phyloP scores from a whole-genome alignment of 2,329 filamentous ascomycete genomes.

The Metarhizium album region DNA sequence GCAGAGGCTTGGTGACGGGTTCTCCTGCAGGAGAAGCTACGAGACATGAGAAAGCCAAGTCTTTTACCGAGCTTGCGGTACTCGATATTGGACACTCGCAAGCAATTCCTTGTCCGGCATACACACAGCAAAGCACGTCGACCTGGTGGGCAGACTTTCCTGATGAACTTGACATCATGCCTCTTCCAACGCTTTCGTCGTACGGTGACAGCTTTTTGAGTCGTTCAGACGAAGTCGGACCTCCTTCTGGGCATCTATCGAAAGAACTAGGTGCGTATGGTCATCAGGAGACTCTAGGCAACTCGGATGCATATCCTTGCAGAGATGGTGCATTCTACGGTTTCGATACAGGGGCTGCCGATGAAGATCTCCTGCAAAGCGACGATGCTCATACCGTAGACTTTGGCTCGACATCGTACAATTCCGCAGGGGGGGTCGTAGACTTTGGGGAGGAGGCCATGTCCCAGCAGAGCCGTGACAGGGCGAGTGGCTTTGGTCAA shows the following conservation, averaged over 20 bases:
- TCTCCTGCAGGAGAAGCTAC: background rate
- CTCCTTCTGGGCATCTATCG: slow-evolving; percentile 1
- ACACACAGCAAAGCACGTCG: background rate
- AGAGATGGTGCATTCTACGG: background rate
- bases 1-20: background rate
- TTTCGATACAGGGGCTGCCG: background rate
- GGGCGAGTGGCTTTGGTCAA: background rate
- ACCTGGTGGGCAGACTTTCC: background rate
- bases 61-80: background rate
- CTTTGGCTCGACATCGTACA: background rate
- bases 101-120: background rate
- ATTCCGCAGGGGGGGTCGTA: slow-evolving; percentile 11
- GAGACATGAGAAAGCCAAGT: background rate
- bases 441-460: slow-evolving; percentile 13
- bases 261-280: background rate
- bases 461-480: background rate
- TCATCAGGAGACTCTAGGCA: background rate
- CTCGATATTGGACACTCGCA: background rate
- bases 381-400: background rate
- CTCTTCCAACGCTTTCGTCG: slow-evolving; percentile 5
- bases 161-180: slow-evolving; percentile 1
- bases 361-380: slow-evolving; percentile 1
- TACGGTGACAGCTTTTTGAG: slow-evolving; percentile 3
- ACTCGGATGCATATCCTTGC: background rate
- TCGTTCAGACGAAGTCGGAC: background rate